A percentile compares a stretch with the other conserved stretches of the same genome.
These are phyloP conservation scores for Collybiopsis confluens DNA, from an alignment of 768 basidiomycete genomes.

Conservation along the genomic window DNA sequence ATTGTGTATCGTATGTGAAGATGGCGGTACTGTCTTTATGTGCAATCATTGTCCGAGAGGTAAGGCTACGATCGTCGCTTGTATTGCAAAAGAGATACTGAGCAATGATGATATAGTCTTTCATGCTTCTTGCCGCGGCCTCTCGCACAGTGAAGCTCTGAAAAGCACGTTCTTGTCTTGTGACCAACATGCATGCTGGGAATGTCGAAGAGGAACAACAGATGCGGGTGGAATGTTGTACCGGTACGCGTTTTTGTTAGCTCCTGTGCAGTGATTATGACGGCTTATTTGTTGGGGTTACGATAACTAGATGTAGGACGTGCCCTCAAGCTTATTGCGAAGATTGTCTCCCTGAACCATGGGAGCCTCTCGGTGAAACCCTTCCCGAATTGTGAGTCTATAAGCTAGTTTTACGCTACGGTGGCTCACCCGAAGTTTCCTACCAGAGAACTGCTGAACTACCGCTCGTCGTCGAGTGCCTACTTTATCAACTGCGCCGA, in stretches of 20 bases:
- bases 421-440: too few species aligned
- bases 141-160: slow-evolving; percentile 26
- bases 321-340: slow-evolving; percentile 60
- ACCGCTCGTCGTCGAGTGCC: slow-evolving; percentile 25
- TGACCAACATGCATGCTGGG: slow-evolving; percentile 46
- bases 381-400: slow-evolving; percentile 53
- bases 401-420: background rate
- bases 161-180: slow-evolving; percentile 27
- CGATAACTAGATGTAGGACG: slow-evolving; percentile 44
- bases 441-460: slow-evolving; percentile 37
- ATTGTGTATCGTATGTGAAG: slow-evolving; percentile 55
- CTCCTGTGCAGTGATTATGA: background rate
- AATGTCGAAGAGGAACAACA: slow-evolving; percentile 37
- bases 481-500: slow-evolving; percentile 51
- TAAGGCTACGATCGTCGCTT: too few species aligned
- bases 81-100: too few species aligned
- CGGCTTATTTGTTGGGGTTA: background rate
- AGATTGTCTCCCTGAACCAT: slow-evolving; percentile 53
- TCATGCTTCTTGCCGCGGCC: slow-evolving; percentile 45
- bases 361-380: slow-evolving; percentile 48
- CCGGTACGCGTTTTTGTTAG: slow-evolving; percentile 29
- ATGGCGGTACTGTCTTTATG: slow-evolving; percentile 49
- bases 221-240: slow-evolving; percentile 58
- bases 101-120: too few species aligned
- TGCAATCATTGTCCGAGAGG: slow-evolving; percentile 54